A percentile compares a stretch with the other conserved stretches of the same genome.
phyloP scores from a whole-genome alignment of 2,329 filamentous ascomycete genomes.

The Cryphonectria parasitica region DNA sequence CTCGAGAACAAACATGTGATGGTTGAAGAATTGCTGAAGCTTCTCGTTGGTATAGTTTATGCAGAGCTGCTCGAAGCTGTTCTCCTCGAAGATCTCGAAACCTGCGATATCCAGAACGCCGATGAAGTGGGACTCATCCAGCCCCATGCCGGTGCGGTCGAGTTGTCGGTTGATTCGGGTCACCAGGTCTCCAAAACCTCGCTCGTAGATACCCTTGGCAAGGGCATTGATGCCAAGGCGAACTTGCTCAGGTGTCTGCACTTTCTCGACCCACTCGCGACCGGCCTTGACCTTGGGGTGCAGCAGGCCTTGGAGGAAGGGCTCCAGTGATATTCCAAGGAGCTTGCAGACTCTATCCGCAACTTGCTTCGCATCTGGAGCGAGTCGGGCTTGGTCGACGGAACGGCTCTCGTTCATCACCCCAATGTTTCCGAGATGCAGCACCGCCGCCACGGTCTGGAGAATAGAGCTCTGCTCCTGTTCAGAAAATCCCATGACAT shows the following conservation, averaged over 20 bases:
- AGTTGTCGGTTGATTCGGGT: constrained; percentile 89
- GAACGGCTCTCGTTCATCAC: constrained; percentile 90
- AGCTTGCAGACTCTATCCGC: constrained; percentile 81
- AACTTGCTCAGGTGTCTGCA: constrained; percentile 96
- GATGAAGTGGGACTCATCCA: constrained; percentile 93
- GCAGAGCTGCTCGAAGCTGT: constrained; percentile 98
- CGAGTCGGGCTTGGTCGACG: constrained; percentile 85
- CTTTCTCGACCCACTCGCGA: constrained; percentile 97
- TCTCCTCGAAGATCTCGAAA: constrained; percentile 97
- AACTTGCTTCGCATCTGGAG: constrained; percentile 73
- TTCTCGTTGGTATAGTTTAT: constrained; percentile 99
- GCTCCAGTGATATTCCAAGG: constrained; percentile 80
- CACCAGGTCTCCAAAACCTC: constrained; percentile 91
- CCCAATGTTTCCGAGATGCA: constrained; percentile 90
- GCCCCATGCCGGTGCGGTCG: constrained; percentile 79
- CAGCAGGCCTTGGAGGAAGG: constrained; percentile 84
- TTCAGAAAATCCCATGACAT: constrained; percentile 89
- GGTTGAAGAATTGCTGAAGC: constrained; percentile 98
- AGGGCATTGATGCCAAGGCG: constrained; percentile 87
- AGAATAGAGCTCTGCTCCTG: constrained; percentile 83
- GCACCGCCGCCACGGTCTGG: constrained; percentile 83
- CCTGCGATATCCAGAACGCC: constrained; percentile 98
- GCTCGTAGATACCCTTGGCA: constrained; percentile 96
- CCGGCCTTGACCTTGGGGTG: constrained; percentile 95
- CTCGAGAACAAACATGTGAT: constrained; percentile 99